Evolutionary conservation across 805 yeast genomes (phyloP).

Genomic region (Candida easanensis): DNA sequence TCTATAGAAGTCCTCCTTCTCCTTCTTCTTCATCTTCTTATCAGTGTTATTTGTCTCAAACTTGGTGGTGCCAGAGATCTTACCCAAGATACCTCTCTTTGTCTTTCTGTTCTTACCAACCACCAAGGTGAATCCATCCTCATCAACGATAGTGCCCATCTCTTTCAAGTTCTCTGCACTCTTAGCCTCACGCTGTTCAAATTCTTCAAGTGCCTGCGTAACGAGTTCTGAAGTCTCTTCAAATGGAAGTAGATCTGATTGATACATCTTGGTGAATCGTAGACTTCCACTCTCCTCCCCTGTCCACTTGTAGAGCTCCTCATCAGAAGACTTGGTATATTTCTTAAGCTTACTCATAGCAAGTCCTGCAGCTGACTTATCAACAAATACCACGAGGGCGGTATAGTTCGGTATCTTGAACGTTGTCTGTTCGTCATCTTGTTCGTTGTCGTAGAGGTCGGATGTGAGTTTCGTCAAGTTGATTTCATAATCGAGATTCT

Average conservation of each 20-base stretch:
- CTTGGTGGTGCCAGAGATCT: slow-evolving; percentile 40
- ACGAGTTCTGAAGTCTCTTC: slow-evolving; percentile 48
- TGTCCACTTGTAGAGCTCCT: slow-evolving; percentile 31
- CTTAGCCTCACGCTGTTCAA: slow-evolving; percentile 67
- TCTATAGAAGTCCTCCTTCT: slow-evolving; percentile 88
- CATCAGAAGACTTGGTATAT: slow-evolving; percentile 39
- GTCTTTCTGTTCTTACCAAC: slow-evolving; percentile 86
- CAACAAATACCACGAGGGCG: slow-evolving; percentile 72
- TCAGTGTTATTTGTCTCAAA: slow-evolving; percentile 30
- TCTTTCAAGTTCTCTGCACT: slow-evolving; percentile 51
- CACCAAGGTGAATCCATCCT: slow-evolving; percentile 90
- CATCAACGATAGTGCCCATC: slow-evolving; percentile 71
- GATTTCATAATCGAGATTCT: slow-evolving; percentile 42
- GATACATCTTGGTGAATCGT: slow-evolving; percentile 42
- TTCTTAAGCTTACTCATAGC: slow-evolving; percentile 64
- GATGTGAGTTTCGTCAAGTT: slow-evolving; percentile 60
- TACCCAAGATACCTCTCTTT: slow-evolving; percentile 64
- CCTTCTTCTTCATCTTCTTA: slow-evolving; percentile 63
- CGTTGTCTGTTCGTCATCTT: slow-evolving; percentile 26
- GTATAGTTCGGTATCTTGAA: slow-evolving; percentile 67
- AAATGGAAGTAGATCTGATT: slow-evolving; percentile 41
- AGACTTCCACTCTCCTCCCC: slow-evolving; percentile 30
- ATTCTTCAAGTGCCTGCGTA: slow-evolving; percentile 61
- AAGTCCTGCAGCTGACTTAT: slow-evolving; percentile 60
- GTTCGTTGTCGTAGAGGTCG: slow-evolving; percentile 41